Percentiles rank a stretch among this genome's conserved stretches.
phyloP scores from a whole-genome alignment of 2,329 filamentous ascomycete genomes.

The Colletotrichum brevisporum region DNA sequence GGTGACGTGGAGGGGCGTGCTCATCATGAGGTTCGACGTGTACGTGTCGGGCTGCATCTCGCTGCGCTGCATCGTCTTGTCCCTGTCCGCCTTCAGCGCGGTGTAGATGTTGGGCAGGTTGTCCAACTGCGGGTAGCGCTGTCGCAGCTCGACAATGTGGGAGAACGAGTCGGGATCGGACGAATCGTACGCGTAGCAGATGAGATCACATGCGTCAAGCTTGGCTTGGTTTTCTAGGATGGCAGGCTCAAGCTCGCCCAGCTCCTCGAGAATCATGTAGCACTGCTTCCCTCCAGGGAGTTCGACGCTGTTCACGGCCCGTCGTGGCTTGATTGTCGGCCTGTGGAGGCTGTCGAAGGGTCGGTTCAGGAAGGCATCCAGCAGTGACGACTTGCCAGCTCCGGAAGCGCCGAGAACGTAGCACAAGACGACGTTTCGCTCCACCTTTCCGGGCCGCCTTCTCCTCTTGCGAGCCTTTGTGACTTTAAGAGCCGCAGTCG shows the following conservation, averaged over 20 bases:
- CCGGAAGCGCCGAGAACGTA: conserved; percentile 90
- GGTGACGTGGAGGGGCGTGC: conserved; percentile 92
- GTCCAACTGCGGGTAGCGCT: conserved; percentile 85
- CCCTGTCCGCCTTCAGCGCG: conserved; percentile 93
- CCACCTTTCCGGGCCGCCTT: conserved; percentile 85
- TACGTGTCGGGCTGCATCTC: conserved; percentile 95
- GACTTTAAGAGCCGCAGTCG: conserved; percentile 88
- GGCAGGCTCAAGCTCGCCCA: conserved; percentile 94
- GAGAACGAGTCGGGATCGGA: conserved; percentile 96
- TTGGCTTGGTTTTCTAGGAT: conserved; percentile 93
- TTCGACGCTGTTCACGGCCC: conserved; percentile 96
- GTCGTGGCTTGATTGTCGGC: conserved; percentile 94
- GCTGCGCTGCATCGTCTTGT: conserved; percentile 95
- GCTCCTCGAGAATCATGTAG: conserved; percentile 94
- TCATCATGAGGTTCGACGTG: conserved; percentile 87
- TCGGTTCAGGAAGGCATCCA: conserved; percentile 92
- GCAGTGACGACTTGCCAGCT: conserved; percentile 90
- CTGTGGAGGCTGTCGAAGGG: conserved; percentile 88
- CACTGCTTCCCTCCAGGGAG: conserved; percentile 96
- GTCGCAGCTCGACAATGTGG: conserved; percentile 86
- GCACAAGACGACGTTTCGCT: conserved; percentile 94
- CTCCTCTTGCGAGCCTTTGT: conserved; percentile 93
- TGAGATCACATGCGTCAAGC: conserved; percentile 91
- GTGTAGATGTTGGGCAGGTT: conserved; percentile 93
- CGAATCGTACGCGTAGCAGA: conserved; percentile 97